Conservation (phyloP, 495 filamentous ascomycete species). For the Mycothermus thermophilus region DNA sequence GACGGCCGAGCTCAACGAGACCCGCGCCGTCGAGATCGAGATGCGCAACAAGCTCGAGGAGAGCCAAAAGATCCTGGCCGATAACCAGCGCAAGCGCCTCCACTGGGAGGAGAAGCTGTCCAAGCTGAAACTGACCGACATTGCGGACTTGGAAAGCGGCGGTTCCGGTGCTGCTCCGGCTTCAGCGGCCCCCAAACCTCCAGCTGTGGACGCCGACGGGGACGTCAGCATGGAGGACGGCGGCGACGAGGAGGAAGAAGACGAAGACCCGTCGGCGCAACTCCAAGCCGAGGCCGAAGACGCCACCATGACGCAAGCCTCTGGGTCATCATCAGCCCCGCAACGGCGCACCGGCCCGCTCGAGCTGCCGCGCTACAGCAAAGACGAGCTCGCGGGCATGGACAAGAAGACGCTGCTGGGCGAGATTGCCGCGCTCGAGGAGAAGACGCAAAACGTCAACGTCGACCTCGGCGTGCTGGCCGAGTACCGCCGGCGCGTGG, state of each 20-base stretch:
- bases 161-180: not conserved
- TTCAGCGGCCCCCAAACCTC: constrained; percentile 3
- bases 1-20: constrained; percentile 77
- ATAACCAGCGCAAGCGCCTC: constrained; percentile 70
- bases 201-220: constrained; percentile 9
- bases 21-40: constrained; percentile 81
- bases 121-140: constrained; percentile 65
- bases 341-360: constrained; percentile 21
- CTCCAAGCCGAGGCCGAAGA: constrained; percentile 12
- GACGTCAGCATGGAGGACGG: constrained; percentile 9
- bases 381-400: constrained; percentile 87
- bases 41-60: constrained; percentile 97
- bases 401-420: constrained; percentile 74
- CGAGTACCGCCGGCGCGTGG: constrained; percentile 81
- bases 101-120: constrained; percentile 83
- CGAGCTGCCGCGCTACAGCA: constrained; percentile 66
- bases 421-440: constrained; percentile 79
- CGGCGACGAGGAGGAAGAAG: constrained; percentile 11
- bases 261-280: constrained; percentile 13
- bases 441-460: constrained; percentile 77
- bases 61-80: constrained; percentile 73
- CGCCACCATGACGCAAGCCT: constrained; percentile 16
- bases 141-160: constrained; percentile 46
- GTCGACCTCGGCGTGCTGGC: constrained; percentile 84
- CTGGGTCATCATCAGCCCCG: too few species aligned